phyloP scores from a whole-genome alignment of 768 basidiomycete species.

The Lactifluus piperatus region DNA sequence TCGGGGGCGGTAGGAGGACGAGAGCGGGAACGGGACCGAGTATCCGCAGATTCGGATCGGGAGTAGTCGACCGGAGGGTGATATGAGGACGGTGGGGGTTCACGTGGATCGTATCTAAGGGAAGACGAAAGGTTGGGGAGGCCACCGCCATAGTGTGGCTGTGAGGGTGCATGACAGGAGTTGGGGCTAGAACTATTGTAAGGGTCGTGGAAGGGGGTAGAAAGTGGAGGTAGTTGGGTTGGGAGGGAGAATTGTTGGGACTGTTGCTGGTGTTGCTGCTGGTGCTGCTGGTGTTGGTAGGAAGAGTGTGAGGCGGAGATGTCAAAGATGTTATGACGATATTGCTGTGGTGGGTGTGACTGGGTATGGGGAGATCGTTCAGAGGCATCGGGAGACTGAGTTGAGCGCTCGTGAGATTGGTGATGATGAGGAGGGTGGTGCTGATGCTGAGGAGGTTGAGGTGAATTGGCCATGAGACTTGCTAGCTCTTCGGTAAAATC shows the following conservation, averaged over 20 bases:
- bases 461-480: slow-evolving; percentile 39
- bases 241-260: slow-evolving; percentile 26
- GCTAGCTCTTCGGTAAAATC: slow-evolving; percentile 68
- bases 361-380: slow-evolving; percentile 25
- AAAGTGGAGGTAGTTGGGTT: slow-evolving; percentile 24
- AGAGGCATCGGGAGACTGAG: slow-evolving; percentile 27
- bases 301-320: slow-evolving; percentile 40
- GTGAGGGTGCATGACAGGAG: slow-evolving; percentile 14
- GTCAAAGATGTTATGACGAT: slow-evolving; percentile 52
- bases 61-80: slow-evolving; percentile 24
- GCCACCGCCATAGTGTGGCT: slow-evolving; percentile 30
- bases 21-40: slow-evolving; percentile 30
- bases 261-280: slow-evolving; percentile 24
- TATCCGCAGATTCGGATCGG: slow-evolving; percentile 16
- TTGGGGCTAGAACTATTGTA: slow-evolving; percentile 20
- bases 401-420: slow-evolving; percentile 35
- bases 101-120: slow-evolving; percentile 29
- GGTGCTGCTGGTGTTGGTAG: slow-evolving; percentile 28
- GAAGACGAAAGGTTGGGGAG: slow-evolving; percentile 29
- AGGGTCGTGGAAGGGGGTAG: slow-evolving; percentile 25
- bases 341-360: slow-evolving; percentile 21
- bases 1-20: slow-evolving; percentile 38
- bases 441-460: slow-evolving; percentile 19
- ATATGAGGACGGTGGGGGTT: slow-evolving; percentile 24
- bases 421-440: slow-evolving; percentile 24